phyloP scores from a whole-genome alignment of 2,329 filamentous ascomycete genomes.

The Cladosporium sp. region DNA sequence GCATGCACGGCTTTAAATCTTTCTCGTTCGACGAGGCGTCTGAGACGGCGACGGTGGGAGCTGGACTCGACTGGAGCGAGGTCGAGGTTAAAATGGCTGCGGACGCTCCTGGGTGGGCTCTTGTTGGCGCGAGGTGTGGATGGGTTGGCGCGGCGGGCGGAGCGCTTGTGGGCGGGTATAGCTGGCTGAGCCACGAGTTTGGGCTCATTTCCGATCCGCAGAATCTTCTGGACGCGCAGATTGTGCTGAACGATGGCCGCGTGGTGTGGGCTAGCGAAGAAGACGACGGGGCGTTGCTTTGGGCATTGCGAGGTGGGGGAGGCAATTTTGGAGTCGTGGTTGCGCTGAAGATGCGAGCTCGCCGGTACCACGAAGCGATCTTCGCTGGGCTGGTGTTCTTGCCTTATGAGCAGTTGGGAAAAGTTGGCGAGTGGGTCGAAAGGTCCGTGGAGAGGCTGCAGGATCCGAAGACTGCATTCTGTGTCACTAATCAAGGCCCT shows the following conservation, averaged over 20 bases:
- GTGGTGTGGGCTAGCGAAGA: conserved; percentile 40
- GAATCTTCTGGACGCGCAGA: conserved; percentile 43
- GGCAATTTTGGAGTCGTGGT: conserved; percentile 38
- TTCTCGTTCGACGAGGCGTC: conserved; percentile 38
- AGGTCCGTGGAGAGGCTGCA: conserved; percentile 25
- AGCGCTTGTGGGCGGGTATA: conserved; percentile 41
- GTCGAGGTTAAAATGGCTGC: conserved; percentile 40
- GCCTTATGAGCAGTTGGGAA: conserved; percentile 26
- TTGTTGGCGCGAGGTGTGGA: conserved; percentile 39
- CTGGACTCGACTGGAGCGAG: conserved; percentile 41
- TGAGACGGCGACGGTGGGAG: conserved; percentile 38
- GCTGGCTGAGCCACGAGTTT: conserved; percentile 42
- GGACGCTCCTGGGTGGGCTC: conserved; percentile 38
- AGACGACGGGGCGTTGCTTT: conserved; percentile 45
- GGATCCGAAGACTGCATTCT: conserved; percentile 36
- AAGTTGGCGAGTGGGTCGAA: conserved; percentile 29
- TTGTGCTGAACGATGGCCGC: conserved; percentile 41
- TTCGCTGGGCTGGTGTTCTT: conserved; percentile 28
- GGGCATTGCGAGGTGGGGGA: conserved; percentile 44
- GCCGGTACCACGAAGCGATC: conserved; percentile 32
- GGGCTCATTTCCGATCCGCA: conserved; percentile 43
- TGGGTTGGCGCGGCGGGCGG: conserved; percentile 44
- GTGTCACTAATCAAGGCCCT: conserved; percentile 31
- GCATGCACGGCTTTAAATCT: conserved; percentile 39
- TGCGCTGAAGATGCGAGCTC: conserved; percentile 32